Evolutionary conservation across 306 rosid genomes (phyloP).

Genomic region (Fagus sylvatica): DNA sequence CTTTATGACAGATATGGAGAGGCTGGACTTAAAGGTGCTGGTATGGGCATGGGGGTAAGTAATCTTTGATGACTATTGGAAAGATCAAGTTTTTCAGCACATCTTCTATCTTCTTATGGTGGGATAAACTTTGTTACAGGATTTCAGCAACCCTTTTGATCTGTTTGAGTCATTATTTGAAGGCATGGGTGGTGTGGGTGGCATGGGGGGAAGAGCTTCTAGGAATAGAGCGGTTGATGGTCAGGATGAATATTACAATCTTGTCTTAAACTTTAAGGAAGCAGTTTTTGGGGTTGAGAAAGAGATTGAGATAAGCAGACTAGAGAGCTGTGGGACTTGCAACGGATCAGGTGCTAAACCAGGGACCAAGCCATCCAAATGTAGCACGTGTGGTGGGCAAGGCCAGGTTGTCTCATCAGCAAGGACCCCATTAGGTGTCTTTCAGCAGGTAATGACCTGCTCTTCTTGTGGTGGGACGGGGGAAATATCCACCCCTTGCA

Average conservation of each 20-base stretch:
- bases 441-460: slow-evolving; percentile 98
- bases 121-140: slow-evolving; percentile 33
- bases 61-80: slow-evolving; percentile 15
- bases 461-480: slow-evolving; percentile 90
- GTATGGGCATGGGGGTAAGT: slow-evolving; percentile 88
- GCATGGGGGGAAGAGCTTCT: slow-evolving; percentile 55
- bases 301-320: slow-evolving; percentile 83
- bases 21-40: slow-evolving; percentile 95
- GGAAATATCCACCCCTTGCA: slow-evolving; percentile 87
- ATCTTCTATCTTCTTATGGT: slow-evolving; percentile 10
- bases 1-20: slow-evolving; percentile 91
- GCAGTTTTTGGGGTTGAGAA: slow-evolving; percentile 95
- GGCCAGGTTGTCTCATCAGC: slow-evolving; percentile 92
- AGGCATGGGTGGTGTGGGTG: slow-evolving; percentile 58
- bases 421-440: slow-evolving; percentile 92
- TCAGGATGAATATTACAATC: slow-evolving; percentile 71
- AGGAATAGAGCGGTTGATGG: slow-evolving; percentile 64
- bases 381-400: slow-evolving; percentile 95
- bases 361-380: slow-evolving; percentile 77
- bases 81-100: slow-evolving; percentile 1
- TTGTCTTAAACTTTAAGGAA: slow-evolving; percentile 84
- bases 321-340: slow-evolving; percentile 92
- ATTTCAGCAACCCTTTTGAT: slow-evolving; percentile 69
- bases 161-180: slow-evolving; percentile 61
- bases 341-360: slow-evolving; percentile 96